These are phyloP conservation scores for Trichophyton schoenleinii DNA, from an alignment of 2,329 filamentous ascomycete species.

Conservation along the genomic window DNA sequence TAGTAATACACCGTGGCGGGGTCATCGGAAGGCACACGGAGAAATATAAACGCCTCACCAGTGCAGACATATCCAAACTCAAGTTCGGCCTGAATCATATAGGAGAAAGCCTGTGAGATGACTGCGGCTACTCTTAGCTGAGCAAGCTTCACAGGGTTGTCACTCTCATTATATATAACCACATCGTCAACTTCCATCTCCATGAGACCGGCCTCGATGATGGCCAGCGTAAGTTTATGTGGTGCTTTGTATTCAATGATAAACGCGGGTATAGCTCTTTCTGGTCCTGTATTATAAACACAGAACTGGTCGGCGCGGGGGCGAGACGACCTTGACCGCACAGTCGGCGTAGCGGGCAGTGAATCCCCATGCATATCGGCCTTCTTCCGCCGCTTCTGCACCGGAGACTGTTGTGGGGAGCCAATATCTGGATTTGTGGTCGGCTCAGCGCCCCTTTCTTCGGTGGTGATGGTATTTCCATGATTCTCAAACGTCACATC, in stretches of 20 bases:
- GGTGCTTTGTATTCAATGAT: slow-evolving; percentile 38
- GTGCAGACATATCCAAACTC: slow-evolving; percentile 35
- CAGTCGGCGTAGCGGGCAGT: slow-evolving; percentile 3
- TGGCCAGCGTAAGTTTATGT: slow-evolving; percentile 33
- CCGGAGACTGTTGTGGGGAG: not conserved
- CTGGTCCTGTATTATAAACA: slow-evolving; percentile 20
- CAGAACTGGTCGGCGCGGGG: slow-evolving; percentile 25
- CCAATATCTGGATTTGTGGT: not conserved
- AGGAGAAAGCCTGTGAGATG: slow-evolving; percentile 38
- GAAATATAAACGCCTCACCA: slow-evolving; percentile 35
- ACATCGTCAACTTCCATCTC: slow-evolving; percentile 32
- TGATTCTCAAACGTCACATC: slow-evolving; percentile 14
- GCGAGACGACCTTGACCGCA: slow-evolving; percentile 8
- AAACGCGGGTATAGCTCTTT: slow-evolving; percentile 17
- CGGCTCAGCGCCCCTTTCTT: not conserved
- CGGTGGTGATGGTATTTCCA: slow-evolving; percentile 9
- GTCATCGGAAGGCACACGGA: slow-evolving; percentile 24
- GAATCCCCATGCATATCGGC: not conserved
- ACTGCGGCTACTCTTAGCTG: slow-evolving; percentile 31
- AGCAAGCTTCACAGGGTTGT: slow-evolving; percentile 11
- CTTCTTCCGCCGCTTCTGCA: slow-evolving; percentile 4
- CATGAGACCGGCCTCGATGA: slow-evolving; percentile 34
- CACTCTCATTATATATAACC: slow-evolving; percentile 22
- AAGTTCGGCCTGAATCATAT: slow-evolving; percentile 38
- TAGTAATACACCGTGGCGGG: slow-evolving; percentile 23